Evolutionary conservation across 331 rosid species (phyloP).

Genomic region (Acacia pycnantha): DNA sequence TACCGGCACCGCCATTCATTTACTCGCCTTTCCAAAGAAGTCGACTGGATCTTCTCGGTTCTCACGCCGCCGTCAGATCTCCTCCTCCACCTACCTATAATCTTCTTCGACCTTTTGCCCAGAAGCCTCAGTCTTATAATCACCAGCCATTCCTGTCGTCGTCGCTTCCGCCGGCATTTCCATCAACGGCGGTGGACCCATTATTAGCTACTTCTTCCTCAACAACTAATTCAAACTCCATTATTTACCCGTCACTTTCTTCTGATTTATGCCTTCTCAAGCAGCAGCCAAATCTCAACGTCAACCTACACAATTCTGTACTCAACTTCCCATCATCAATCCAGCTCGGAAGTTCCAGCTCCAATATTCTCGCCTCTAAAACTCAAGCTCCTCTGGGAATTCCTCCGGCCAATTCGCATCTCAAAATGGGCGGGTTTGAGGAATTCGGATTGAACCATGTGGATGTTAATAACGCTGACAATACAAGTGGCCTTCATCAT

Average conservation of each 20-base stretch:
- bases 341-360: conserved; percentile 15
- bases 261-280: conserved; percentile 20
- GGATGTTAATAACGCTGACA: conserved; percentile 20
- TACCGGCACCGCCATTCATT: conserved; percentile 85
- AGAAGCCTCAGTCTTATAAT: conserved; percentile 47
- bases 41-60: conserved; percentile 71
- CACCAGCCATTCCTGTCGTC: conserved; percentile 19
- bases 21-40: conserved; percentile 55
- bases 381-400: conserved; percentile 38
- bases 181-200: conserved; percentile 21
- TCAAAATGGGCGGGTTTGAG: conserved; percentile 49
- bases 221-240: conserved; percentile 29
- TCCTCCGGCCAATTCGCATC: conserved; percentile 32
- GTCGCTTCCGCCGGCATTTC: conserved; percentile 9
- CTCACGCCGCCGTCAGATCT: conserved; percentile 36
- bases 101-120: conserved; percentile 80
- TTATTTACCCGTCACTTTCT: conserved; percentile 26
- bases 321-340: conserved; percentile 48
- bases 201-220: conserved; percentile 22
- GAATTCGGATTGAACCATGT: conserved; percentile 60
- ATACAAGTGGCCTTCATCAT: conserved; percentile 24
- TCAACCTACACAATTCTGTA: conserved; percentile 43
- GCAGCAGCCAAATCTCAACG: conserved; percentile 30
- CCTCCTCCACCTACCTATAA: conserved; percentile 26
- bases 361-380: not conserved